These are phyloP conservation scores for Fusarium sp. DNA, from an alignment of 2,329 filamentous ascomycete species.

Conservation along the genomic window DNA sequence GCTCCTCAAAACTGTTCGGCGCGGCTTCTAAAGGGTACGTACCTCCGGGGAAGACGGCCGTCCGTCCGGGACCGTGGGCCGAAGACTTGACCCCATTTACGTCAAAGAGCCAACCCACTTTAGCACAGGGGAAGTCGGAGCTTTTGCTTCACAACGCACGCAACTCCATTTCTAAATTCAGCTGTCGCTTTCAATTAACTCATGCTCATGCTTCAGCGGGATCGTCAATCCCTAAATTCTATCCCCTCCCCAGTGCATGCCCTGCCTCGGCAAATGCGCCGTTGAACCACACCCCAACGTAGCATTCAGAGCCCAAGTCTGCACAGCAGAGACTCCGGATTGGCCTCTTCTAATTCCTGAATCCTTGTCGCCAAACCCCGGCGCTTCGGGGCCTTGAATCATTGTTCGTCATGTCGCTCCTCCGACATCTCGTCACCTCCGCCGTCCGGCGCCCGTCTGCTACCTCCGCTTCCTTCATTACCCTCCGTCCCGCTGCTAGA, in stretches of 20 bases:
- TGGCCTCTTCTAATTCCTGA: slow-evolving; percentile 8
- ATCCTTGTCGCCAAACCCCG: slow-evolving; percentile 25
- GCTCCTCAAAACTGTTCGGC: slow-evolving; percentile 1
- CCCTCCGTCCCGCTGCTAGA: slow-evolving; percentile 48
- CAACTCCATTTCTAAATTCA: slow-evolving; percentile 29
- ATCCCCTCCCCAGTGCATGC: slow-evolving; percentile 4
- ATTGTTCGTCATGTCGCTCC: slow-evolving; percentile 34
- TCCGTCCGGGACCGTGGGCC: slow-evolving; percentile 27
- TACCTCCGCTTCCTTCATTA: slow-evolving; percentile 22
- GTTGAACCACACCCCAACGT: slow-evolving; percentile 31
- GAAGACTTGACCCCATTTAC: slow-evolving; percentile 17
- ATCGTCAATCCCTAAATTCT: slow-evolving; percentile 22
- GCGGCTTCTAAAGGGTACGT: slow-evolving; percentile 30
- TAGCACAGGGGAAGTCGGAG: neutral
- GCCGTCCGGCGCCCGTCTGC: slow-evolving; percentile 24
- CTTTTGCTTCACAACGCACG: slow-evolving; percentile 18
- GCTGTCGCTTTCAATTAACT: slow-evolving; percentile 6
- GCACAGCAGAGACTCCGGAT: slow-evolving; percentile 16
- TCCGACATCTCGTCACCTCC: slow-evolving; percentile 38
- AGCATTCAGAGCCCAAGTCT: slow-evolving; percentile 5
- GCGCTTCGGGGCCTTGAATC: slow-evolving; percentile 20
- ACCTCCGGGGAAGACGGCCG: slow-evolving; percentile 24
- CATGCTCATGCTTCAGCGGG: slow-evolving; percentile 9
- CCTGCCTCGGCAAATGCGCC: slow-evolving; percentile 40
- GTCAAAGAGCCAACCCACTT: slow-evolving; percentile 20